Base-by-base conservation (phyloP, 2,329 filamentous ascomycete species). In the Xylariomycetidae sp. region DNA sequence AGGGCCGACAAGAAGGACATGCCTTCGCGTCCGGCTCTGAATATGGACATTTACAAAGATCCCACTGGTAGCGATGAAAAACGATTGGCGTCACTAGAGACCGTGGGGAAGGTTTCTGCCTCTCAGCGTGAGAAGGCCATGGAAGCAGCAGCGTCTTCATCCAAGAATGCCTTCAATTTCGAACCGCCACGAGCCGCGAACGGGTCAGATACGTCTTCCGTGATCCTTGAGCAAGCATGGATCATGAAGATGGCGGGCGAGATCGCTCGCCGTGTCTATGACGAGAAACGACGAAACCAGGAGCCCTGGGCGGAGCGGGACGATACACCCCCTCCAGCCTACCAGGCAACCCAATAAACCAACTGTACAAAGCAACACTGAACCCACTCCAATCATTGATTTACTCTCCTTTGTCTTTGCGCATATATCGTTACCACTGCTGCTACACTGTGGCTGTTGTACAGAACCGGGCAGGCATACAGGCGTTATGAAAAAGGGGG, bases 231-330 rank as follows among this genome's bases (percentile, higher is more conserved):
- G 56, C 82, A 88, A 58, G 86, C 85, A 3, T 92, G 86, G 85
- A 84, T 92, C 63, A 80, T 83, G 66, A 92, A 95, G 67, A 92
- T 98, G 77, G 89, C 90, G 5, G 82, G 82, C 44, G 92, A 97
- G 60, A 90, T 97, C 50, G 88, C 88, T 22, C 72, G 81, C 31
- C 83, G 87, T 36, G 88, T 94, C 45, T 86, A 90, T 46, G 86
- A 95, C 48, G 86, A 95, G 63, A 92, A 95, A 62, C 67, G 70
- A 34, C 66, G 69, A 22, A 67, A 73, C 33, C 63, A 66, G 16
- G 59, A 59, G 5, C 64, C 71, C 32, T 76, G 71, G 71, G 64
- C 70, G 26, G 73, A 77, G 38, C 62, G 67, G 33, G 72, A 80
- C 40, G 72, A 77, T 29, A 57, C 64, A 5, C 77, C 77, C 5